Percentiles rank a stretch among this genome's conserved stretches.
Conservation (phyloP, 768 basidiomycete genomes). For the Lyophyllum shimeji region DNA sequence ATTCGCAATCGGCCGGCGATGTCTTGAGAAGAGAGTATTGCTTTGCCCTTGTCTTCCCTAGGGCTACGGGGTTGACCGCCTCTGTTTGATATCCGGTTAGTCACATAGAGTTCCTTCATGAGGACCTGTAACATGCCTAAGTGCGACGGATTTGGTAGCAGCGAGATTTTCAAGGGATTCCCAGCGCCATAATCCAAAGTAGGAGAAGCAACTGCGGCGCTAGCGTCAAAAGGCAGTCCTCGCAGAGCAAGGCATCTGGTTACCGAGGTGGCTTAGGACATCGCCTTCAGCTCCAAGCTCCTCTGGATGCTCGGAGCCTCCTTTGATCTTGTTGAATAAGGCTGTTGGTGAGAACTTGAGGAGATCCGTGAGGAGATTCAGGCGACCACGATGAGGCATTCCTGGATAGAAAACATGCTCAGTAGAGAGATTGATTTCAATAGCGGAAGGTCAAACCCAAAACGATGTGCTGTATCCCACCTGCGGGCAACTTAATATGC, state of each 20-base stretch:
- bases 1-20: slow-evolving; percentile 50
- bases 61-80: slow-evolving; percentile 84
- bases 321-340: slow-evolving; percentile 87
- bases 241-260: too few species aligned
- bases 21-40: slow-evolving; percentile 79
- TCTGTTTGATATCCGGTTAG: slow-evolving; percentile 40
- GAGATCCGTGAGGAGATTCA: slow-evolving; percentile 82
- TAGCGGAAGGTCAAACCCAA: slow-evolving; percentile 35
- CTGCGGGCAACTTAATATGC: slow-evolving; percentile 25
- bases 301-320: slow-evolving; percentile 69
- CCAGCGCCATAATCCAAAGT: slow-evolving; percentile 52
- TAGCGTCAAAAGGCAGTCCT: background rate
- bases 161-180: slow-evolving; percentile 63
- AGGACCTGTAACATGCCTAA: background rate
- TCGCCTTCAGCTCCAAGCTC: slow-evolving; percentile 74
- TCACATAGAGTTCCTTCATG: background rate
- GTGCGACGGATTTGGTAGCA: slow-evolving; percentile 37
- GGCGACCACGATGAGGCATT: slow-evolving; percentile 87
- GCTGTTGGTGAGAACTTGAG: slow-evolving; percentile 65
- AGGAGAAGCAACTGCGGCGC: slow-evolving; percentile 58
- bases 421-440: background rate
- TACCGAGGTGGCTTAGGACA: slow-evolving; percentile 83
- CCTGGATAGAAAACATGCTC: slow-evolving; percentile 31
- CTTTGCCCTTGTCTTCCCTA: slow-evolving; percentile 90
- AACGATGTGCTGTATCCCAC: slow-evolving; percentile 68